Evolutionary conservation across 768 basidiomycete species (phyloP).

Genomic region (Serendipita sp.): DNA sequence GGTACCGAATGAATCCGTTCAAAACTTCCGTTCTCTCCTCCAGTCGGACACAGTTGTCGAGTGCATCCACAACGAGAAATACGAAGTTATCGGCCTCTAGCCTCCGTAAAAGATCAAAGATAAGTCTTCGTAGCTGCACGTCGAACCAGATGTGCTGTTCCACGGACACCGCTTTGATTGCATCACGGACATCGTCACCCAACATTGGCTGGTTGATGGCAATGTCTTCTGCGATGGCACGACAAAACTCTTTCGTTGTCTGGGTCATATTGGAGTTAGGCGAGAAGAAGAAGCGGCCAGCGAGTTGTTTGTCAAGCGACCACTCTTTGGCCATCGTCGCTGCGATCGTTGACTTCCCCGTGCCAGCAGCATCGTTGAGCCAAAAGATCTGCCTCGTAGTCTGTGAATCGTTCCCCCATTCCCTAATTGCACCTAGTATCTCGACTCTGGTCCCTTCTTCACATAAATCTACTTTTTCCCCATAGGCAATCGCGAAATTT

Average conservation of each 20-base stretch:
- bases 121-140: background rate
- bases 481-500: background rate
- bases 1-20: background rate
- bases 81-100: background rate
- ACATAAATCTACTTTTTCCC: background rate
- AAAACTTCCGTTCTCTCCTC: background rate
- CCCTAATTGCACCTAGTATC: background rate
- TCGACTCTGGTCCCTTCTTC: background rate
- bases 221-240: background rate
- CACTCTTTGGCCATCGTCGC: background rate
- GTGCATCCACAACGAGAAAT: background rate
- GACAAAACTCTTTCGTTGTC: background rate
- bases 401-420: background rate
- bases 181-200: background rate
- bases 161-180: background rate
- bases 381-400: background rate
- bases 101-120: background rate
- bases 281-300: background rate
- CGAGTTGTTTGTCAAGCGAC: background rate
- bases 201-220: background rate
- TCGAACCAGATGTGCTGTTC: background rate
- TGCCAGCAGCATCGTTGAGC: background rate
- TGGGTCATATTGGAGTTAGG: background rate
- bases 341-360: constrained; percentile 1
- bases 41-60: background rate